Conservation (phyloP, 768 basidiomycete species). For the Leccinum boreale region DNA sequence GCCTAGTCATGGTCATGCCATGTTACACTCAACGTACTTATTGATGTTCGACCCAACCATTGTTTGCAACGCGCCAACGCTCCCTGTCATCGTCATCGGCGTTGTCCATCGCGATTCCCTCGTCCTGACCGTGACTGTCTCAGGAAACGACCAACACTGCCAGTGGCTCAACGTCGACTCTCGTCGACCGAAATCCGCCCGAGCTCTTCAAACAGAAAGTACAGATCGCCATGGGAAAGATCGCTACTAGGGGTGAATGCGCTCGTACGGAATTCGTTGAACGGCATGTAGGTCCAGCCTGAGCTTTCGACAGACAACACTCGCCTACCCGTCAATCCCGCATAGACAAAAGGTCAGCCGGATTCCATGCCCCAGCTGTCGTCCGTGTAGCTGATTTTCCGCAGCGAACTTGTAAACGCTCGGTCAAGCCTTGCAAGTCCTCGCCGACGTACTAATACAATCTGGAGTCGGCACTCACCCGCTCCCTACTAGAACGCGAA, state of each 20-base stretch:
- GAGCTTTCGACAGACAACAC: slow-evolving; percentile 37
- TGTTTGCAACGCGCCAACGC: too few species aligned
- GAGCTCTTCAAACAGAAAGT: slow-evolving; percentile 51
- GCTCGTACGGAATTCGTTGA: slow-evolving; percentile 43
- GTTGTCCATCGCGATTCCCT: slow-evolving; percentile 17
- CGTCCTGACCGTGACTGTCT: slow-evolving; percentile 23
- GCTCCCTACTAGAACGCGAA: too few species aligned
- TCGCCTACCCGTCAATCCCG: slow-evolving; percentile 54
- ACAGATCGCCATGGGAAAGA: too few species aligned
- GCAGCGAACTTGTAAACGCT: too few species aligned
- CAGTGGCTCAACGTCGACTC: neutral
- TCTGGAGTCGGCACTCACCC: too few species aligned
- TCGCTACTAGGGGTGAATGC: slow-evolving; percentile 39
- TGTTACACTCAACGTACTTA: too few species aligned
- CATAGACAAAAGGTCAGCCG: slow-evolving; percentile 51
- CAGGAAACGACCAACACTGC: slow-evolving; percentile 21
- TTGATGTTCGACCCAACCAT: too few species aligned
- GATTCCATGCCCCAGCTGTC: slow-evolving; percentile 9
- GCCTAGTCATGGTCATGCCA: too few species aligned
- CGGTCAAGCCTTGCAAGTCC: too few species aligned
- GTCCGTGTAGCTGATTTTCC: too few species aligned
- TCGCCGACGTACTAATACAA: too few species aligned
- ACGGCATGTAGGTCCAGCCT: slow-evolving; percentile 47
- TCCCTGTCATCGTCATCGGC: neutral
- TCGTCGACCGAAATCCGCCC: slow-evolving; percentile 53